Conservation (phyloP, 208 protist genomes). For the Leishmania mexicana region DNA sequence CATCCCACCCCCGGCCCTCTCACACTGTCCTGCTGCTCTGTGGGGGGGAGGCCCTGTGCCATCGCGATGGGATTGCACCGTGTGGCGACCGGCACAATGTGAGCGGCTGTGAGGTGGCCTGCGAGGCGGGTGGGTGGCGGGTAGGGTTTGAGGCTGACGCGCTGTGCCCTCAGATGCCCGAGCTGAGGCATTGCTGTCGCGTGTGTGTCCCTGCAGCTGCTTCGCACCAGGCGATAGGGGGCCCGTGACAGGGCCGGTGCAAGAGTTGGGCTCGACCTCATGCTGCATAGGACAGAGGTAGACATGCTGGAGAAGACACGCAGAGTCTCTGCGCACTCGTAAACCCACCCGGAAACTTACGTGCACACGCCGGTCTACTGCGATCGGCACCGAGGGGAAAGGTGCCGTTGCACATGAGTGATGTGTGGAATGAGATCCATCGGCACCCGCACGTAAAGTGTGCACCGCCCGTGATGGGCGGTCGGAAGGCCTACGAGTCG, state of each 20-base stretch:
- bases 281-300: too few species aligned
- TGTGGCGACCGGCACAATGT: background rate
- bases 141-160: background rate
- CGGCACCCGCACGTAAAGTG: background rate
- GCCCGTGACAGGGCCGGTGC: too few species aligned
- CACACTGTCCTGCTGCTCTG: background rate
- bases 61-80: background rate
- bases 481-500: slow-evolving; percentile 1
- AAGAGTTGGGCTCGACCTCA: background rate
- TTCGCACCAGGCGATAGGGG: background rate
- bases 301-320: background rate
- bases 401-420: background rate
- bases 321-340: too few species aligned
- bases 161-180: background rate
- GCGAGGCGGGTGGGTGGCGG: background rate
- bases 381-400: background rate
- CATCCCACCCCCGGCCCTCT: background rate
- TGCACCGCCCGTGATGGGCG: background rate
- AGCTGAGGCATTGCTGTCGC: background rate
- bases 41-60: background rate
- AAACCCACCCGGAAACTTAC: background rate
- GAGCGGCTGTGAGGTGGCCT: background rate
- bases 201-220: background rate
- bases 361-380: background rate
- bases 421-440: background rate